Conservation (phyloP, 1,139 yeast genomes). For the Taiozyma sp. region DNA sequence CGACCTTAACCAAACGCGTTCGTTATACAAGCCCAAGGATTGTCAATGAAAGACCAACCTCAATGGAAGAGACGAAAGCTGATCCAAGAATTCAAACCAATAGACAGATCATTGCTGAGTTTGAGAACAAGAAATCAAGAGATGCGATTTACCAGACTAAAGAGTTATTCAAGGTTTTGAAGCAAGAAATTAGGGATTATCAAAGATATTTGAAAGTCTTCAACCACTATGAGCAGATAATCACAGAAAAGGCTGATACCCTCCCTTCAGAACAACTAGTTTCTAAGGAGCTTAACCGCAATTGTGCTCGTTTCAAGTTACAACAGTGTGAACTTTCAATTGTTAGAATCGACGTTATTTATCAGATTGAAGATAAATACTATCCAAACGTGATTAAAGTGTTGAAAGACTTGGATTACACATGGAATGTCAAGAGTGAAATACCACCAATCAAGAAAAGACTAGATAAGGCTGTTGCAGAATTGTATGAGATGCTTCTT, state of each 20-base stretch:
- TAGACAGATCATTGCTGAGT: background rate
- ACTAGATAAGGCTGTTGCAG: background rate
- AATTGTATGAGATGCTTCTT: conserved; percentile 3
- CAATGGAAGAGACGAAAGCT: background rate
- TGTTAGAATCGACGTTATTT: conserved; percentile 2
- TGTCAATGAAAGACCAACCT: background rate
- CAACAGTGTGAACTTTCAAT: conserved; percentile 7
- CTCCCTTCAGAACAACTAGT: background rate
- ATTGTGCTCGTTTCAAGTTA: conserved; percentile 7
- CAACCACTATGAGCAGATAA: background rate
- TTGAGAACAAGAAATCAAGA: conserved; percentile 2
- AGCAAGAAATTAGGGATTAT: conserved; percentile 3
- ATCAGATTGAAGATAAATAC: conserved; percentile 4
- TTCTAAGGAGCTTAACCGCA: conserved; percentile 8
- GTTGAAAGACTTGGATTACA: conserved; percentile 6
- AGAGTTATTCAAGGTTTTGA: background rate
- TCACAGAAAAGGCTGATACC: background rate
- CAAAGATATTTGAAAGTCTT: conserved; percentile 2
- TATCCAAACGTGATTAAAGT: conserved; percentile 3
- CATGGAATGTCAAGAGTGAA: conserved; percentile 12
- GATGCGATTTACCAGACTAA: background rate
- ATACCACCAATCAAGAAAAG: background rate
- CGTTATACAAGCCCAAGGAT: background rate
- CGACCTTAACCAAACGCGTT: background rate
- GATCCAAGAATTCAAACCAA: background rate